A percentile compares a stretch with the other conserved stretches of the same genome.
Conservation (phyloP, 2,329 filamentous ascomycete genomes). For the Xylaria sp. region DNA sequence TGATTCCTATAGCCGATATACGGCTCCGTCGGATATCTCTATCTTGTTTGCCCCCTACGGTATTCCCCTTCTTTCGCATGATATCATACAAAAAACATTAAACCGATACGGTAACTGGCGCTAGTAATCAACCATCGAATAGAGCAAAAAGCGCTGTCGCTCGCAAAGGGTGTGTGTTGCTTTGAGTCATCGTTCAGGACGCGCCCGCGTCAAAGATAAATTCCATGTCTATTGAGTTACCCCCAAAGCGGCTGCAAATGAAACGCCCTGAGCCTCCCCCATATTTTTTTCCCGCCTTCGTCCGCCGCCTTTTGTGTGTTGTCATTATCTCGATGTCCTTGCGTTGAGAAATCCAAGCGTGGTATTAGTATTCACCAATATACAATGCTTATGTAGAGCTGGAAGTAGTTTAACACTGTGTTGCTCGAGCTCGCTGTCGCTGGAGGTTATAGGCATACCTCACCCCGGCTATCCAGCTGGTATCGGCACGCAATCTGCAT, state of each 20-base stretch:
- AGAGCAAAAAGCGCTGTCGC: neutral
- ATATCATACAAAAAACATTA: slow-evolving; percentile 21
- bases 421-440: neutral
- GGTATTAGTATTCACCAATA: neutral
- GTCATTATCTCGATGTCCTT: neutral
- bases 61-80: neutral
- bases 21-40: neutral
- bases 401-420: neutral
- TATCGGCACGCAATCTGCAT: neutral
- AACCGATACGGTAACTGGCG: slow-evolving; percentile 6
- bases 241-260: slow-evolving; percentile 10
- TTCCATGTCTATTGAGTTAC: neutral
- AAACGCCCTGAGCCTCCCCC: neutral
- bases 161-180: neutral
- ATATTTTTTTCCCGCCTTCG: neutral
- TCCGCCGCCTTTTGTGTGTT: neutral
- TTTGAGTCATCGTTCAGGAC: neutral
- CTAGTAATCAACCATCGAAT: slow-evolving; percentile 5
- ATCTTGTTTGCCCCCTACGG: neutral
- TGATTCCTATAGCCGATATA: too few species aligned
- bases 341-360: neutral
- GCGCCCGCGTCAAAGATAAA: neutral
- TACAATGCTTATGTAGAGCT: slow-evolving; percentile 1
- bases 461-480: neutral
- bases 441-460: neutral